Evolutionary conservation across 169 alveolate species (phyloP).

Genomic region (Perkinsus olseni): DNA sequence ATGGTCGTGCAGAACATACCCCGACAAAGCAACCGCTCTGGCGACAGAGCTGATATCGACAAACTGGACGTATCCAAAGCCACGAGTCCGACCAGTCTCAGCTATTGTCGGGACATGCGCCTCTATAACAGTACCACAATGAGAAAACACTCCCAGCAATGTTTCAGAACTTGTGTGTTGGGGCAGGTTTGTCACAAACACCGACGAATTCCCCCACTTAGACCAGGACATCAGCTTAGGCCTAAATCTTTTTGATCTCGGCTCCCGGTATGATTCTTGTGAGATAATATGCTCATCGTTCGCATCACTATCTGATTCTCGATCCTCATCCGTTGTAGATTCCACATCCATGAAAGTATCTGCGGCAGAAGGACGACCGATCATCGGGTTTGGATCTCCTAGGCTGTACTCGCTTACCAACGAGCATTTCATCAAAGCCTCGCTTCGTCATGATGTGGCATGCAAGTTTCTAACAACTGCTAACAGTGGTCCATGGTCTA

Average conservation of each 20-base stretch:
- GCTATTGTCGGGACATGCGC: background rate
- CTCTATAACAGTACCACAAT: background rate
- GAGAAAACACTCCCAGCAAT: background rate
- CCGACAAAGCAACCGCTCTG: background rate
- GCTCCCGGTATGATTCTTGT: background rate
- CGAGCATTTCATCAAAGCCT: background rate
- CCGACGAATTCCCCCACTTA: background rate
- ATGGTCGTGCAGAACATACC: background rate
- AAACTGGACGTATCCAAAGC: background rate
- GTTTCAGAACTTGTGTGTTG: background rate
- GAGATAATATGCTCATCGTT: too few species aligned
- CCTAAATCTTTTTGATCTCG: background rate
- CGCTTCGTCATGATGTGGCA: background rate
- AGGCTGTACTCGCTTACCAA: background rate
- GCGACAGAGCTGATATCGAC: background rate
- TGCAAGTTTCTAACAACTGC: background rate
- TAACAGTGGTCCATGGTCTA: background rate
- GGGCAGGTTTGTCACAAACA: background rate
- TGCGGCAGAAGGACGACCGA: background rate
- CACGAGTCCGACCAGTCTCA: background rate
- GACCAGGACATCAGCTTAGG: background rate
- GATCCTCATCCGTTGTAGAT: background rate
- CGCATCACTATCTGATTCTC: background rate
- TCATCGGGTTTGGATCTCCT: background rate
- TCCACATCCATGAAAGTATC: background rate